Base-by-base conservation (phyloP, 306 rosid species). In the Biancaea sappan region DNA sequence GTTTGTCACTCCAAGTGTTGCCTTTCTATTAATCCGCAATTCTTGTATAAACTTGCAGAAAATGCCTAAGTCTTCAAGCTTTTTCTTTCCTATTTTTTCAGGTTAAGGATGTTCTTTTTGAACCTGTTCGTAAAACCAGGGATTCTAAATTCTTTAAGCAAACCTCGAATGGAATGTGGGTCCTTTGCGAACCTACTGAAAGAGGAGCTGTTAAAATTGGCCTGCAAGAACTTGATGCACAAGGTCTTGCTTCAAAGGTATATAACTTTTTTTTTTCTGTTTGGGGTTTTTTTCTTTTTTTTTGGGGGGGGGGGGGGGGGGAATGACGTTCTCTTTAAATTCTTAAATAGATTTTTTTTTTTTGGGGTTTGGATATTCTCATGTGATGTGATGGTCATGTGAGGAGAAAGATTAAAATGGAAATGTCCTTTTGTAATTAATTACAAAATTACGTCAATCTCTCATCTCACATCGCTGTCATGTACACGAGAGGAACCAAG, bases 81-180 rank as follows among this genome's bases (percentile, higher is more conserved):
- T 6, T 37, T 13, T 26, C 8, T 5, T 62, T 15, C 59, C 34
- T 25, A 18, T 14, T 57, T 26, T 61, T 24, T 21, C 85, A 91
- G 97, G 97, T 88, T 68, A 91, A 91, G 81, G 97, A 91, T 80
- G 94, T 88, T 31, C 85, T 91, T 10, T 91, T 91, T 22, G 96
- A 91, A 84, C 96, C 96, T 63, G 90, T 91, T 53, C 94, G 92
- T 46, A 88, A 88, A 82, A 91, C 96, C 11, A 90, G 77, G 77
- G 96, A 88, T 43, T 91, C 94, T 15, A 88, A 86, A 84, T 88
- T 83, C 83, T 90, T 90, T 72, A 28, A 70, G 58, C 78, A 85
- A 71, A 83, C 74, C 64, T 32, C 91, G 15, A 69, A 81, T 71
- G 87, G 67, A 66, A 86, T 80, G 91, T 88, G 85, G 88, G 71